Evolutionary conservation across 352 stramenopile species (phyloP).

Genomic region (Phytophthora fragariae): DNA sequence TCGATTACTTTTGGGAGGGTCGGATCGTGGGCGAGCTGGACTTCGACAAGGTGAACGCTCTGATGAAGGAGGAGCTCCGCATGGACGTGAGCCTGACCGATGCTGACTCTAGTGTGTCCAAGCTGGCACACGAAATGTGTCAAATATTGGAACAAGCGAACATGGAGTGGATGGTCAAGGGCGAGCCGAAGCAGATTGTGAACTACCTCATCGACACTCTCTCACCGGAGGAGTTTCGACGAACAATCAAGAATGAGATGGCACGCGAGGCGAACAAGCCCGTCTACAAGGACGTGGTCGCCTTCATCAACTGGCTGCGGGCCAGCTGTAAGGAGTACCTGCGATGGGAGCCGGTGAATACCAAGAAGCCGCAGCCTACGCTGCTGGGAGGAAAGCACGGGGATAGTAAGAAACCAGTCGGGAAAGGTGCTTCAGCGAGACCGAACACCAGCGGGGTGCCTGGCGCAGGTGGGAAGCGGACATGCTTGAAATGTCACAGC

Average conservation of each 20-base stretch:
- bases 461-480: neutral
- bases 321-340: neutral
- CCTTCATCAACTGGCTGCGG: neutral
- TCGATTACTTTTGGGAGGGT: neutral
- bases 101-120: neutral
- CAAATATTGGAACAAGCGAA: neutral
- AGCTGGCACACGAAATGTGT: neutral
- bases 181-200: neutral
- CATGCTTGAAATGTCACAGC: slow-evolving; percentile 7
- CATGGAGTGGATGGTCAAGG: neutral
- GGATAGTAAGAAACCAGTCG: no score
- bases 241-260: neutral
- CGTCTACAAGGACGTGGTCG: neutral
- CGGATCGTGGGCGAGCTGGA: neutral
- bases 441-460: no score
- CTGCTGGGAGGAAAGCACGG: neutral
- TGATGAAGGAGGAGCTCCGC: neutral
- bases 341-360: neutral
- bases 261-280: neutral
- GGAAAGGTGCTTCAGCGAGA: no score
- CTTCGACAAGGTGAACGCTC: neutral
- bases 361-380: neutral
- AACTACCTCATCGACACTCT: neutral
- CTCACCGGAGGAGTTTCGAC: neutral
- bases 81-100: neutral